Evolutionary conservation across 768 basidiomycete genomes (phyloP).

Genomic region (Lactarius hengduanensis): DNA sequence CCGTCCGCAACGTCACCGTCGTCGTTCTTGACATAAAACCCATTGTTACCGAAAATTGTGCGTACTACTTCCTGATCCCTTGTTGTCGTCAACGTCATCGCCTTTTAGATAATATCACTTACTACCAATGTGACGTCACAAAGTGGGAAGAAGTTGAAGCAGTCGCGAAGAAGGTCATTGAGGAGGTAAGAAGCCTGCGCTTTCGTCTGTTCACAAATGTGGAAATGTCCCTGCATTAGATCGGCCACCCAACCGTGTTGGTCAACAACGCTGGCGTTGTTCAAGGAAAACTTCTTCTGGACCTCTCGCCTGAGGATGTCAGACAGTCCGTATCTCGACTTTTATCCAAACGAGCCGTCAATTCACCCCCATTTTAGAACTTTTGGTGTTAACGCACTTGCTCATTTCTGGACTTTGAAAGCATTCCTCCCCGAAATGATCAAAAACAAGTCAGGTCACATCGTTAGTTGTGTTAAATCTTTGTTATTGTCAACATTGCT

Average conservation of each 20-base stretch:
- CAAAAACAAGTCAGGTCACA: conserved; percentile 73
- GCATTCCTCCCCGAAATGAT: conserved; percentile 92
- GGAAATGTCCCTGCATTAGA: conserved; percentile 41
- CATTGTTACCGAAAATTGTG: conserved; percentile 74
- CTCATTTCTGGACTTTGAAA: conserved; percentile 91
- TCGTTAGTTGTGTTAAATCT: conserved; percentile 50
- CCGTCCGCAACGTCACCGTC: conserved; percentile 76
- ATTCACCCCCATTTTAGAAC: conserved; percentile 53
- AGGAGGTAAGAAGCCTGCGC: conserved; percentile 56
- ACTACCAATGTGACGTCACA: conserved; percentile 91
- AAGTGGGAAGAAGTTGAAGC: conserved; percentile 82
- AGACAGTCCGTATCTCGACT: conserved; percentile 55
- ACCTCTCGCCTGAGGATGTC: conserved; percentile 74
- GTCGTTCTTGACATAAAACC: conserved; percentile 85
- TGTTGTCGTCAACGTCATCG: neutral
- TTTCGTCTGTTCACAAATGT: neutral
- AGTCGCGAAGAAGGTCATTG: conserved; percentile 66
- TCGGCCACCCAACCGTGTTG: conserved; percentile 85
- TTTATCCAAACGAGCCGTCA: neutral
- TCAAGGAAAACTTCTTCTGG: conserved; percentile 83
- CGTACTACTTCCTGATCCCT: conserved; percentile 30
- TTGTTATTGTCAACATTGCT: neutral
- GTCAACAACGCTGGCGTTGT: conserved; percentile 96
- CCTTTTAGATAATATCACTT: conserved; percentile 67
- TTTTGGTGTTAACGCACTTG: conserved; percentile 82